Conservation (phyloP, 2,329 filamentous ascomycete species). For the Pleomassaria siparia region DNA sequence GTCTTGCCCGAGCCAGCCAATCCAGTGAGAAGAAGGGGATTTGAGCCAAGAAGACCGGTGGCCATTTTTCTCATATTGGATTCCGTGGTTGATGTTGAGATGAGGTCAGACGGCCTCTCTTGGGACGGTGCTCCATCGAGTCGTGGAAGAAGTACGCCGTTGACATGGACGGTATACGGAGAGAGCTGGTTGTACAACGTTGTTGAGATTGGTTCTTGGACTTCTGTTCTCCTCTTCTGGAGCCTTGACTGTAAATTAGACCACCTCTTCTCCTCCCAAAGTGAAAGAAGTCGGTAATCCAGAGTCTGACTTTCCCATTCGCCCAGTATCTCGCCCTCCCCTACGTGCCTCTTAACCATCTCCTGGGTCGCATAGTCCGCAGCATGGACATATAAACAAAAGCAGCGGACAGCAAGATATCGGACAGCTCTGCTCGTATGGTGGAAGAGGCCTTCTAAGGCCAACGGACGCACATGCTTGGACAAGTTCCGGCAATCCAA, state of each 20-base stretch:
- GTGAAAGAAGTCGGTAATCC: constrained; percentile 73
- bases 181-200: constrained; percentile 26
- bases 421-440: constrained; percentile 62
- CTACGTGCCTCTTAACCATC: constrained; percentile 68
- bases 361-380: constrained; percentile 77
- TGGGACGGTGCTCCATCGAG: constrained; percentile 31
- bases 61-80: constrained; percentile 73
- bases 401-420: constrained; percentile 79
- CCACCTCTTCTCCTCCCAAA: constrained; percentile 65
- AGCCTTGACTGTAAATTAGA: constrained; percentile 19
- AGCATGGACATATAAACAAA: constrained; percentile 75
- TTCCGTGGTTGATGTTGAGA: constrained; percentile 72
- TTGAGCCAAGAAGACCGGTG: constrained; percentile 63
- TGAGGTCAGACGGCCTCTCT: constrained; percentile 28
- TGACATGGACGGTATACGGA: constrained; percentile 35
- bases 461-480: constrained; percentile 63
- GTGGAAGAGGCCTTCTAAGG: constrained; percentile 69
- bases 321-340: constrained; percentile 63
- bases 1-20: constrained; percentile 90
- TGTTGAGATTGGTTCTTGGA: background rate
- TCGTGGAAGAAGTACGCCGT: constrained; percentile 43
- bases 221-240: constrained; percentile 5
- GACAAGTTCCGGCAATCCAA: constrained; percentile 72
- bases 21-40: constrained; percentile 79
- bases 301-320: constrained; percentile 74